These are phyloP conservation scores for Monosporozyma siamensis DNA, from an alignment of 805 yeast genomes.

Conservation along the genomic window DNA sequence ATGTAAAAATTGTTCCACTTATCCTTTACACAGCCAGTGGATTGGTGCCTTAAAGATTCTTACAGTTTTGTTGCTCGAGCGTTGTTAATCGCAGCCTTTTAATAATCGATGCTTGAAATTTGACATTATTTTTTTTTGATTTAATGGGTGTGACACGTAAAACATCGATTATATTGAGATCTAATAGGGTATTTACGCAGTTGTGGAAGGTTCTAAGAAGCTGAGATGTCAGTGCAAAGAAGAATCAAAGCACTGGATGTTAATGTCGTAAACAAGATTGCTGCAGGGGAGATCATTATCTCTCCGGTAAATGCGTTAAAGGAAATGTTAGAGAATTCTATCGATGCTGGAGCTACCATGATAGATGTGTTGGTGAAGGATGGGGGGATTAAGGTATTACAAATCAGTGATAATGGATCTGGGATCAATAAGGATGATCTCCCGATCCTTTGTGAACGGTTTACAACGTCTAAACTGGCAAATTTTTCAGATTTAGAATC, in stretches of 20 bases:
- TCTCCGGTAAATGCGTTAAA: slow-evolving; percentile 93
- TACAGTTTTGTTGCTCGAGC: no score
- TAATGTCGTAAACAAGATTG: slow-evolving; percentile 78
- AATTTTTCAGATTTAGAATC: slow-evolving; percentile 65
- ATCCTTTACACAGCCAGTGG: no score
- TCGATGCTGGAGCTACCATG: slow-evolving; percentile 71
- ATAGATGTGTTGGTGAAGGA: slow-evolving; percentile 80
- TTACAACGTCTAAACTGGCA: slow-evolving; percentile 79
- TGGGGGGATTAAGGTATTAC: slow-evolving; percentile 82
- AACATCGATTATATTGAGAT: no score
- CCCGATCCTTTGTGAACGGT: slow-evolving; percentile 75
- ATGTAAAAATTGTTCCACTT: no score
- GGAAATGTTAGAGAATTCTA: slow-evolving; percentile 84
- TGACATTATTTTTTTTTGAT: background rate
- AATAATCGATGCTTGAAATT: background rate
- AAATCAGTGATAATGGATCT: slow-evolving; percentile 79
- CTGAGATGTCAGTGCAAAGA: background rate
- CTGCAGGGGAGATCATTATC: slow-evolving; percentile 93
- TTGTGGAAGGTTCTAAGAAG: background rate
- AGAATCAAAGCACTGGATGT: slow-evolving; percentile 43
- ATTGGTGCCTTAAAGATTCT: no score
- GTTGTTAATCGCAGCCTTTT: no score
- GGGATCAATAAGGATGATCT: slow-evolving; percentile 74
- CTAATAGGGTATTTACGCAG: no score
- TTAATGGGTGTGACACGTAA: background rate